Evolutionary conservation across 225 moss, liverwort and hornwort species (phyloP).

Genomic region (Marchantia polymorpha): DNA sequence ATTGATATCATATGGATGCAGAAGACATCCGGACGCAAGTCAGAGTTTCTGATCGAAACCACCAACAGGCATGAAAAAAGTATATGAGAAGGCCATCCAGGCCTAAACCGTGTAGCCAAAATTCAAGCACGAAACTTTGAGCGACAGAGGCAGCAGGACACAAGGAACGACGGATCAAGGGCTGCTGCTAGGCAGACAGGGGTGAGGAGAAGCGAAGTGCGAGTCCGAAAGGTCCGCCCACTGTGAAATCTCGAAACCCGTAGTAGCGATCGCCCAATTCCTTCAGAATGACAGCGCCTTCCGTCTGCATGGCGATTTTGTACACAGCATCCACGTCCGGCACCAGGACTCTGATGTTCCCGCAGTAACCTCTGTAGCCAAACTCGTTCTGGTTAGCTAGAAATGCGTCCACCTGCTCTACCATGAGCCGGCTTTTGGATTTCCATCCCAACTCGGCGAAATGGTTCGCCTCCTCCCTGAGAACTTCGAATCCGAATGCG

Average conservation of each 20-base stretch:
- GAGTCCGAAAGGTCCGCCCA: conserved; percentile 62
- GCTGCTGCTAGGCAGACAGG: conserved; percentile 31
- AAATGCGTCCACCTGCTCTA: conserved; percentile 51
- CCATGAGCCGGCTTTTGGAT: conserved; percentile 47
- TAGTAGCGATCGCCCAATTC: conserved; percentile 59
- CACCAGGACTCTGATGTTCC: conserved; percentile 63
- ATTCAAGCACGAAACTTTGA: too few species aligned
- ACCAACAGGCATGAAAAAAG: too few species aligned
- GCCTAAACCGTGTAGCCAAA: too few species aligned
- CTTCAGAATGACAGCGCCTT: conserved; percentile 48
- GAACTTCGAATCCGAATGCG: conserved; percentile 51
- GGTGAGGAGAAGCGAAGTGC: conserved; percentile 63
- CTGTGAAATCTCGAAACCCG: conserved; percentile 61
- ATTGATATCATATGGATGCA: too few species aligned
- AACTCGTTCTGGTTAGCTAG: neutral
- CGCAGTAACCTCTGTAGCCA: conserved; percentile 48
- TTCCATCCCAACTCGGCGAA: conserved; percentile 64
- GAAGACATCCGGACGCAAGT: too few species aligned
- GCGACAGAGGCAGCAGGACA: too few species aligned
- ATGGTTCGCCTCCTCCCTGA: conserved; percentile 38
- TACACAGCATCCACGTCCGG: conserved; percentile 64
- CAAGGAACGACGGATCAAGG: neutral
- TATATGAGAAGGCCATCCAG: too few species aligned
- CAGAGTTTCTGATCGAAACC: too few species aligned
- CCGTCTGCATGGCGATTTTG: conserved; percentile 27